A percentile compares a stretch with the other conserved stretches of the same genome.
phyloP scores from a whole-genome alignment of 106 monocot genomes.

The Allium sativum region DNA sequence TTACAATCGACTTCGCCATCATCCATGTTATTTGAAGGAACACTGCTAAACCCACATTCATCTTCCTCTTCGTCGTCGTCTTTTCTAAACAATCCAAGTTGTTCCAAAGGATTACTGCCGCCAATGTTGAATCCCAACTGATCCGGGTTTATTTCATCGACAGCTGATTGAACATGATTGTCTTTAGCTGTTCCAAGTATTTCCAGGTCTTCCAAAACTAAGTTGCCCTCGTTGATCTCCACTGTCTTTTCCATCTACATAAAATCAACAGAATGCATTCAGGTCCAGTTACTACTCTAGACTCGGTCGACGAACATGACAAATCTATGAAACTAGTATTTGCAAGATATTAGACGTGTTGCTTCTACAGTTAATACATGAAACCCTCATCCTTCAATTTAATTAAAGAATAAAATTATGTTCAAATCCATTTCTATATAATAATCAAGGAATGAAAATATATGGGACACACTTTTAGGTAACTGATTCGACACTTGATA shows the following conservation, averaged over 20 bases:
- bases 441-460: too few species aligned
- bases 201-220: slow-evolving; percentile 68
- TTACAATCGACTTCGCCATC: slow-evolving; percentile 65
- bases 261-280: neutral
- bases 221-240: slow-evolving; percentile 70
- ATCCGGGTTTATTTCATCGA: slow-evolving; percentile 45
- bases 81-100: slow-evolving; percentile 86
- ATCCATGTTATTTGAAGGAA: slow-evolving; percentile 30
- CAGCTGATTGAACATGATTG: slow-evolving; percentile 34
- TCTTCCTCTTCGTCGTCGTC: slow-evolving; percentile 81
- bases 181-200: slow-evolving; percentile 42
- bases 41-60: slow-evolving; percentile 12
- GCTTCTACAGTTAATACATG: too few species aligned
- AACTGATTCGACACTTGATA: too few species aligned
- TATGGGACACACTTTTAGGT: too few species aligned
- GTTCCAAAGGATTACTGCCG: slow-evolving; percentile 70
- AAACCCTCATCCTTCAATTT: too few species aligned
- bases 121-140: slow-evolving; percentile 43
- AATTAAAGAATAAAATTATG: too few species aligned
- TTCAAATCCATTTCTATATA: too few species aligned
- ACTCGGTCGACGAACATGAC: too few species aligned
- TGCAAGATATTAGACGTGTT: too few species aligned
- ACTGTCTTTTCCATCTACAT: slow-evolving; percentile 84
- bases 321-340: too few species aligned
- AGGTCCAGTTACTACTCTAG: too few species aligned